A percentile compares a stretch with the other conserved stretches of the same genome.
Conservation (phyloP, 2,329 filamentous ascomycete species). For the Nigrospora sphaerica region DNA sequence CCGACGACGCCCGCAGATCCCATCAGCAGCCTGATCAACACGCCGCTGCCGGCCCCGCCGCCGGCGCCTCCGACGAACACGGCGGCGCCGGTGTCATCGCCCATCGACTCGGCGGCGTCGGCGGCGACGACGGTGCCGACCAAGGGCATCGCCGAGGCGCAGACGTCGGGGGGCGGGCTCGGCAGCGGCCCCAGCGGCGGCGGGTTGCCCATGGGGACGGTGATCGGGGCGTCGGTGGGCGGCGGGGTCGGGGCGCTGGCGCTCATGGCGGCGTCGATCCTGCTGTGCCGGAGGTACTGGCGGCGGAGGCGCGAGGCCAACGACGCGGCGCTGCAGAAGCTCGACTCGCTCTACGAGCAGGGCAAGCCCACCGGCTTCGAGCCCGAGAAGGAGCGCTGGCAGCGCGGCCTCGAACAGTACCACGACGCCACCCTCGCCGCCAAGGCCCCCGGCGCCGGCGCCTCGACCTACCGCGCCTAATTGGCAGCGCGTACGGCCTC, state of each 20-base stretch:
- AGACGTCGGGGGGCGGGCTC: constrained; percentile 3
- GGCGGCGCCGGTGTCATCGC: too few relatives aligned
- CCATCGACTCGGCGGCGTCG: not conserved
- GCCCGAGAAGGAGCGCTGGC: constrained; percentile 19
- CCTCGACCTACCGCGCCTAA: not conserved
- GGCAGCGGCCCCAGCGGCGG: constrained; percentile 3
- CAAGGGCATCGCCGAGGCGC: constrained; percentile 12
- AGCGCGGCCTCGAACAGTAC: constrained; percentile 19
- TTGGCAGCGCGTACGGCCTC: not conserved
- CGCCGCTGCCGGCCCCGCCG: not conserved
- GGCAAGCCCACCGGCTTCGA: constrained; percentile 15
- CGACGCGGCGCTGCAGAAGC: constrained; percentile 14
- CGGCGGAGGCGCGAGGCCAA: constrained; percentile 18
- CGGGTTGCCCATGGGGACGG: constrained; percentile 13
- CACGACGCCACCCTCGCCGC: constrained; percentile 8
- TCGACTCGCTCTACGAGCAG: constrained; percentile 20
- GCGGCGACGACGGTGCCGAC: constrained; percentile 3
- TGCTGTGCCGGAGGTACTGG: constrained; percentile 21
- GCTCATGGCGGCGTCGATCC: constrained; percentile 14
- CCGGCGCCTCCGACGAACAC: too few relatives aligned
- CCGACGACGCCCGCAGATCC: not conserved
- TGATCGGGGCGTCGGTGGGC: constrained; percentile 17
- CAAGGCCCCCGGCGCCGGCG: not conserved
- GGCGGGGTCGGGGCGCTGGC: constrained; percentile 17
- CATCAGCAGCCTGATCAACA: not conserved